These are phyloP conservation scores for Venturia oleaginea DNA, from an alignment of 2,329 filamentous ascomycete genomes.

Conservation along the genomic window DNA sequence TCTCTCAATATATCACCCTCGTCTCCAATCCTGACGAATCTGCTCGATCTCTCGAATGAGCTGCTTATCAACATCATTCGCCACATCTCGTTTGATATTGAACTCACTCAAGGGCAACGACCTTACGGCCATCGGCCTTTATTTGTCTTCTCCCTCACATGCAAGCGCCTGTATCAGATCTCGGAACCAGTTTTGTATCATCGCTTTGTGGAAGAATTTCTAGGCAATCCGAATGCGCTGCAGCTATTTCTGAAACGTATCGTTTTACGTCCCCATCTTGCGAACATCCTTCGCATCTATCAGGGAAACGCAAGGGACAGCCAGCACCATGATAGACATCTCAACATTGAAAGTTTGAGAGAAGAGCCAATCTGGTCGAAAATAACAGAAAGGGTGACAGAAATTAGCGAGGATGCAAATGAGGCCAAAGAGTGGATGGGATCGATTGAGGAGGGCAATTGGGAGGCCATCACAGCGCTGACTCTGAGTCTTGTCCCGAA, in stretches of 20 bases:
- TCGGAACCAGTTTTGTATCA: background rate
- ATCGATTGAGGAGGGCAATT: background rate
- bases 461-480: background rate
- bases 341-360: background rate
- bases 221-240: background rate
- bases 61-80: slow-evolving; percentile 1
- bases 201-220: background rate
- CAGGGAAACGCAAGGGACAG: background rate
- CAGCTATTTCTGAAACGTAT: slow-evolving; percentile 1
- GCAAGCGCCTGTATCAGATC: background rate
- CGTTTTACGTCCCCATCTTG: background rate
- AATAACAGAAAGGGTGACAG: background rate
- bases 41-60: background rate
- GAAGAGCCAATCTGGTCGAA: background rate
- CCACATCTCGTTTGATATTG: background rate
- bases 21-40: background rate
- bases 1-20: background rate
- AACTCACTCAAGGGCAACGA: background rate
- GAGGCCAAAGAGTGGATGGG: background rate
- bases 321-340: background rate
- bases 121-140: background rate
- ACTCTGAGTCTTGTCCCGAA: background rate
- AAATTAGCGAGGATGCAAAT: background rate
- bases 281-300: background rate
- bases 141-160: background rate